Evolutionary conservation across 371 early-diverging fungal species (phyloP), one percentile per base, ranked within the genome.

Genomic region (Mucor saturninus): DNA sequence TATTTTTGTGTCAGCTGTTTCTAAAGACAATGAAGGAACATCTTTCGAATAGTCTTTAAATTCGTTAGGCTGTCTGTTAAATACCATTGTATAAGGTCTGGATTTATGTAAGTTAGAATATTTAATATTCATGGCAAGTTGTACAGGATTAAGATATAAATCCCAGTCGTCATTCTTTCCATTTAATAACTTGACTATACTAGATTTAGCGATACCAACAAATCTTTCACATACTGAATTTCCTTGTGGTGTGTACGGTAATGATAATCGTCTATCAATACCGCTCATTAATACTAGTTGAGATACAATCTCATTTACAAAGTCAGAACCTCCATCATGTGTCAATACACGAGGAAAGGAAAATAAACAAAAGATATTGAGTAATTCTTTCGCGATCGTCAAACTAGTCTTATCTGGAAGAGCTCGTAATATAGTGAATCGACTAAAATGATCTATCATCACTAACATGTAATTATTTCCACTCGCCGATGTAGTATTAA

Each of bases 401-500:
- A 15, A 1, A n/a, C 39, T 35, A n/a, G 6, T 6, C 40, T 55
- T 62, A 30, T 62, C 49, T 3, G 37, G 37, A 10, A 62, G 14
- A 5, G 40, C 32, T 8, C 62, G 2, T 2, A 62, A 15, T 14
- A 62, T 49, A 40, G 49, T 48, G 38, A 61, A 61, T 2, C 62
- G 43, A 38, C 31, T 54, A 11, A 54, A 61, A 11, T 54, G 46
- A n/a, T 61, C 55, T 13, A 54, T 48, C 5, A 61, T 7, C 2
- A 61, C 48, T 13, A 61, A 21, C 35, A 61, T 54, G 28, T 42
- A 61, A 39, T 61, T 61, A 37, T 61, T 61, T 7, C 43, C 62
- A 14, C 13, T n/a, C 14, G 35, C 4, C 15, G 48, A 46, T 1
- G 54, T 61, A 10, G 26, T 21, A 38, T 43, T 37, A 32, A 61